phyloP scores from a whole-genome alignment of 371 early-diverging fungal genomes.

The Fennellomyces sp. region DNA sequence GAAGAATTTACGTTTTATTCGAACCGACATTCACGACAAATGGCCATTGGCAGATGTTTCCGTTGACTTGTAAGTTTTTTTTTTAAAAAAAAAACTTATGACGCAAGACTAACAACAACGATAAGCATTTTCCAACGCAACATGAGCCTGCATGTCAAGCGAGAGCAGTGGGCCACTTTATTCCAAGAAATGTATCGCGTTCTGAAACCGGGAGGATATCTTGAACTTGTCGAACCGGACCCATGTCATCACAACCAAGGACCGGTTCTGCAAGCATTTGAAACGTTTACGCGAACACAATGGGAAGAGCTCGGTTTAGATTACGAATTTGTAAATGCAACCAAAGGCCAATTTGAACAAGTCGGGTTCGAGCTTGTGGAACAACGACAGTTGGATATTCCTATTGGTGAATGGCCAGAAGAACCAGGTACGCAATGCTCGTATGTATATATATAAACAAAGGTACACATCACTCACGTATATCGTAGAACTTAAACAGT shows the following conservation, averaged over 20 bases:
- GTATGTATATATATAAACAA: background rate
- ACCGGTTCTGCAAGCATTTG: slow-evolving; percentile 50
- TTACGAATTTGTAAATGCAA: slow-evolving; percentile 17
- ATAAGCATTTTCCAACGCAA: slow-evolving; percentile 45
- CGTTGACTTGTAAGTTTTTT: slow-evolving; percentile 40
- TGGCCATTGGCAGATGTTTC: slow-evolving; percentile 41
- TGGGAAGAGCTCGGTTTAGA: slow-evolving; percentile 30
- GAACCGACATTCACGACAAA: slow-evolving; percentile 32
- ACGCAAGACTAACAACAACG: background rate
- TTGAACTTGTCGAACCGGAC: slow-evolving; percentile 45
- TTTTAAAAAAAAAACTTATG: background rate
- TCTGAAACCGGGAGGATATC: slow-evolving; percentile 43
- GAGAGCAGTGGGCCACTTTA: slow-evolving; percentile 36
- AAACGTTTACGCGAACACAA: slow-evolving; percentile 33
- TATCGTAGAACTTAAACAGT: slow-evolving; percentile 41
- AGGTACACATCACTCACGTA: background rate
- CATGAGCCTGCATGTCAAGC: slow-evolving; percentile 31
- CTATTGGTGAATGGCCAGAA: slow-evolving; percentile 51
- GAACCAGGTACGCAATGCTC: slow-evolving; percentile 31
- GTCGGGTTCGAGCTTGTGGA: slow-evolving; percentile 32
- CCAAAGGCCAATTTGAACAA: slow-evolving; percentile 19
- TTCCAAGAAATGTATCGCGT: slow-evolving; percentile 45
- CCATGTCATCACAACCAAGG: slow-evolving; percentile 44
- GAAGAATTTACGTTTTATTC: slow-evolving; percentile 33
- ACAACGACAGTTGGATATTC: slow-evolving; percentile 36